A percentile compares a stretch with the other conserved stretches of the same genome.
Evolutionary conservation across 208 protist genomes (phyloP).

Genomic region (Crithidia expoeki): DNA sequence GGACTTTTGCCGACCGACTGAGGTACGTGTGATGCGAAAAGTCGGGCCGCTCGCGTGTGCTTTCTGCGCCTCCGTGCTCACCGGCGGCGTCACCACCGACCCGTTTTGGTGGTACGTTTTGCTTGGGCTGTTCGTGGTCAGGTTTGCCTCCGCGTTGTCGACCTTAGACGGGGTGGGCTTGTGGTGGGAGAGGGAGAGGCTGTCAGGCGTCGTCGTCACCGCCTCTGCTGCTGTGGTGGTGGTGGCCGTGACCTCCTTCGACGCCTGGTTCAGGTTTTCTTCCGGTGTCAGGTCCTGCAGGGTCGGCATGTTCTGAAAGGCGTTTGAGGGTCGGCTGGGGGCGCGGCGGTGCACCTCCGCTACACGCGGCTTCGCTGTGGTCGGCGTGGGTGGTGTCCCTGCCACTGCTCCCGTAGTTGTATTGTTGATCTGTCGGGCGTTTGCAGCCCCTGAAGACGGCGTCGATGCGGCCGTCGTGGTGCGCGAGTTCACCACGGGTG

Average conservation of each 20-base stretch:
- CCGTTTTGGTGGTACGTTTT: constrained; percentile 21
- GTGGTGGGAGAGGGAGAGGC: background rate
- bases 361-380: constrained; percentile 16
- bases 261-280: background rate
- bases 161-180: constrained; percentile 4
- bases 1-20: constrained; percentile 13
- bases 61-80: background rate
- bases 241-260: background rate
- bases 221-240: background rate
- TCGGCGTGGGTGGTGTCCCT: background rate
- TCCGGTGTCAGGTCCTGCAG: background rate
- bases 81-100: background rate
- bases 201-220: background rate
- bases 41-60: background rate
- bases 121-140: background rate
- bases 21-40: constrained; percentile 8
- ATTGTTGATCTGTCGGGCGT: background rate
- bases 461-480: constrained; percentile 14
- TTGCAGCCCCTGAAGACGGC: background rate
- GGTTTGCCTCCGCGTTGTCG: background rate
- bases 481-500: constrained; percentile 10
- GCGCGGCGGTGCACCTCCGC: constrained; percentile 23
- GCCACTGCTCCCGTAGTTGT: background rate
- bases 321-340: background rate
- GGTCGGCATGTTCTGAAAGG: background rate